Evolutionary conservation across 768 basidiomycete species (phyloP), one percentile per base, ranked within the genome.

Genomic region (Agrocybe praecox): DNA sequence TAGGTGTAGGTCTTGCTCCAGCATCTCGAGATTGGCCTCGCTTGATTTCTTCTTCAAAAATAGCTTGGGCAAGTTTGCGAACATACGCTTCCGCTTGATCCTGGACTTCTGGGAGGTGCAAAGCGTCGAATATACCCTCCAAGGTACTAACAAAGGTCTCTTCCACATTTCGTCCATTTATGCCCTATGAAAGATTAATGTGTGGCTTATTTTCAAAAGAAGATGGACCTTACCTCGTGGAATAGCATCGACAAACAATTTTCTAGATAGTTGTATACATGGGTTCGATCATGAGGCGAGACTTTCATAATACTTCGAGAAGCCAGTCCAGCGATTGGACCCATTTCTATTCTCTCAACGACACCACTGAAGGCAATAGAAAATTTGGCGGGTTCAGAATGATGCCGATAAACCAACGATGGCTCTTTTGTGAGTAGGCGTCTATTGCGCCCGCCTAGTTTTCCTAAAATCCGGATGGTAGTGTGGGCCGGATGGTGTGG

Each of bases 391-490:
- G 88, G 79, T 32, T 91, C 85, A 0, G 88, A 86, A 60, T 86
- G 82, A 47, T 87, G 77, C 11, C 81, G 82, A 70, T 88, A 96
- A 34, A 82, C 80, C 50, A 99, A 74, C 19, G 83, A 70, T 0
- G 92, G 90, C 48, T 95, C 90, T 59, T 90, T 89, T 56, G 88
- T 85, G 56, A 97, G 76, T 57, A 98, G 79, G 40, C 91, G 85
- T 23, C 97, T 82, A 71, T 98, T 99, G 48, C 97, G 78, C 1
- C 97, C 97, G 7, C 97, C 97, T 4, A 99, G 76, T 73, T 98
- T 99, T 43, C 97, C 97, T 3, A 99, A 77, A 55, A 99, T 98
- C 22, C 97, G 89, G 64, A 97, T 92, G 1, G 96, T 96, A 14
- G 92, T 94, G 70, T 98, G 94, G 0, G 97, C 88, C 52, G 94